phyloP scores from a whole-genome alignment of 2,329 filamentous ascomycete genomes.

The Microascus cirrosus region DNA sequence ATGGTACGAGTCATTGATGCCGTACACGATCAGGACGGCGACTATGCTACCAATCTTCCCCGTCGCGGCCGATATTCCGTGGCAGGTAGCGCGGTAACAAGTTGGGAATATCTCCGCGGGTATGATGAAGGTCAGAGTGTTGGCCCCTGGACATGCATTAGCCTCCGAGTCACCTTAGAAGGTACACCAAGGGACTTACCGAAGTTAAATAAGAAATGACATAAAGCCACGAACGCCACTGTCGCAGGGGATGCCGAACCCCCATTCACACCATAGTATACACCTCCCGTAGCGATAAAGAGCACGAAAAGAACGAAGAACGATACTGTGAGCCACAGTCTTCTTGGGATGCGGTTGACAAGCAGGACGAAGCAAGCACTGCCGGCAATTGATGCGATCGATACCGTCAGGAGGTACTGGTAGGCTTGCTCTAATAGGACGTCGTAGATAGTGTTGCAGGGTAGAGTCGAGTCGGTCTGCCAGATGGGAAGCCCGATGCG shows the following conservation, averaged over 20 bases:
- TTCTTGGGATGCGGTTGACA: constrained; percentile 34
- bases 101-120: constrained; percentile 56
- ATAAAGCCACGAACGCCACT: constrained; percentile 37
- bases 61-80: constrained; percentile 49
- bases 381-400: constrained; percentile 37
- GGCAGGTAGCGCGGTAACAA: constrained; percentile 49
- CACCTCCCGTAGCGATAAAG: constrained; percentile 36
- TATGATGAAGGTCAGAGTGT: constrained; percentile 52
- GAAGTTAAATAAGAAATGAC: constrained; percentile 45
- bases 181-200: constrained; percentile 18
- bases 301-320: constrained; percentile 33
- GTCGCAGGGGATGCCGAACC: constrained; percentile 29
- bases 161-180: background rate
- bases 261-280: constrained; percentile 36
- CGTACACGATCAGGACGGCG: constrained; percentile 37
- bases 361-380: constrained; percentile 36
- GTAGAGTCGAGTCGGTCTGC: constrained; percentile 35
- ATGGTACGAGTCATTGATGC: constrained; percentile 32
- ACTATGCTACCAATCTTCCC: constrained; percentile 48
- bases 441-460: constrained; percentile 40
- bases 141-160: constrained; percentile 32
- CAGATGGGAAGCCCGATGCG: constrained; percentile 29
- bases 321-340: constrained; percentile 36
- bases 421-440: constrained; percentile 39
- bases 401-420: constrained; percentile 40